These are phyloP conservation scores for Zelopaecilomyces penicillatus DNA, from an alignment of 2,329 filamentous ascomycete species.

Conservation along the genomic window DNA sequence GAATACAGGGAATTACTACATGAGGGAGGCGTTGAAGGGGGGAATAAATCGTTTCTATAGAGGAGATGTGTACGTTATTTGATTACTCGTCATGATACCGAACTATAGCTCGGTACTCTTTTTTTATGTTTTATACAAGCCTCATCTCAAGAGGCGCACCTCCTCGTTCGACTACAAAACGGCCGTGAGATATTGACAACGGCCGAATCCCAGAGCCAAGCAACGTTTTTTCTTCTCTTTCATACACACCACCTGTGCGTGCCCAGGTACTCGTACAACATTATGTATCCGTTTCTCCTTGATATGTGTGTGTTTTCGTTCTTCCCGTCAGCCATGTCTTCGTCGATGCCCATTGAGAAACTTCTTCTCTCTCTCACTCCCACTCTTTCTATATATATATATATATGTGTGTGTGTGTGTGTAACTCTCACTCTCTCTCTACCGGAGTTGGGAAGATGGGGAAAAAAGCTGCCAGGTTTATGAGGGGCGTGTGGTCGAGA, in stretches of 20 bases:
- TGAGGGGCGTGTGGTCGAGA: no score
- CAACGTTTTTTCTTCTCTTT: neutral
- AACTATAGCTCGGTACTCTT: constrained; percentile 11
- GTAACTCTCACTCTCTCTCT: neutral
- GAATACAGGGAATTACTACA: no score
- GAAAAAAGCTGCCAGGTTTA: no score
- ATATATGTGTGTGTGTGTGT: neutral
- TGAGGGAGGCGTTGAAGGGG: constrained; percentile 3
- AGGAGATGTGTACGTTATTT: constrained; percentile 11
- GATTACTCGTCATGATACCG: constrained; percentile 9
- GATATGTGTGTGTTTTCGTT: neutral
- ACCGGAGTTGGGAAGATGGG: no score
- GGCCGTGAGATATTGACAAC: neutral
- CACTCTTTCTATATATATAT: no score
- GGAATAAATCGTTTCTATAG: constrained; percentile 10
- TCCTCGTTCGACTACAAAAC: no score
- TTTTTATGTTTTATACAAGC: constrained; percentile 15
- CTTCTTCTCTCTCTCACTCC: neutral
- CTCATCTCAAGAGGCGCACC: constrained; percentile 5
- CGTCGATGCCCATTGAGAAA: neutral
- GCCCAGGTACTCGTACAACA: constrained; percentile 6
- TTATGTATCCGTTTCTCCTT: no score
- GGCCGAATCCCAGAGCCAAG: neutral
- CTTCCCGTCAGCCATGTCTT: neutral
- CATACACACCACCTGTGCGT: neutral